Base-by-base conservation (phyloP, 108 stramenopile species). In the Cylindrotheca closterium region DNA sequence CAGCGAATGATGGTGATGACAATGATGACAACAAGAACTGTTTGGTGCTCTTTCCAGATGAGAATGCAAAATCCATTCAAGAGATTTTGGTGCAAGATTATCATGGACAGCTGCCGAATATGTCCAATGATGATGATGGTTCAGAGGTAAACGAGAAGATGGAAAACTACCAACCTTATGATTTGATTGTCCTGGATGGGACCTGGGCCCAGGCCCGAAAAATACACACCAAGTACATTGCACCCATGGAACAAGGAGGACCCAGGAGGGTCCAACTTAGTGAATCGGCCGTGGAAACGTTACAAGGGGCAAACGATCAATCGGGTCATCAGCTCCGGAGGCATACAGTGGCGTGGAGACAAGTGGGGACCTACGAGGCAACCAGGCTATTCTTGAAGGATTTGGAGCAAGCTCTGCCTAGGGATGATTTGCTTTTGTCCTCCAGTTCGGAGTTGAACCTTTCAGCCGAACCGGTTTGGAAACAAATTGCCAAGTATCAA, bases 161-260 rank as follows among this genome's bases (percentile, higher is more conserved):
- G 45, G 23, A 42, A 60, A 34, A 23, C 7, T 2, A 12, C 34
- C 15, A 32, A 37, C 54, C 2, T 15, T 51, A 60, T 7, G 80
- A 88, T 68, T 33, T 88, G 3, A 63, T 88, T 25, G 84, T 90
- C 4, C 69, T 90, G 32, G 88, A 90, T 69, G 88, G 88, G 19
- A 90, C 87, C 17, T 90, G 88, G 88, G 32, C 60, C 23, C 88
- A 90, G 64, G 88, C 88, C 1, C 66, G 84, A 19, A 82, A 84
- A 57, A 70, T 89, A 47, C 68, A 86, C 55, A 47, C 48, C 26
- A 52, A 74, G 19, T 78, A 79, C 62, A 49, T 82, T 45, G 30
- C 65, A 23, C 4, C 28, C 15, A 34, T 31, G 12, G 29, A 34
- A n/a, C 29, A 63, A 30, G 55, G 55, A 12, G 61, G 64, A n/a